phyloP scores from a whole-genome alignment of 139 green algal species.

The Picochlorum sp. region DNA sequence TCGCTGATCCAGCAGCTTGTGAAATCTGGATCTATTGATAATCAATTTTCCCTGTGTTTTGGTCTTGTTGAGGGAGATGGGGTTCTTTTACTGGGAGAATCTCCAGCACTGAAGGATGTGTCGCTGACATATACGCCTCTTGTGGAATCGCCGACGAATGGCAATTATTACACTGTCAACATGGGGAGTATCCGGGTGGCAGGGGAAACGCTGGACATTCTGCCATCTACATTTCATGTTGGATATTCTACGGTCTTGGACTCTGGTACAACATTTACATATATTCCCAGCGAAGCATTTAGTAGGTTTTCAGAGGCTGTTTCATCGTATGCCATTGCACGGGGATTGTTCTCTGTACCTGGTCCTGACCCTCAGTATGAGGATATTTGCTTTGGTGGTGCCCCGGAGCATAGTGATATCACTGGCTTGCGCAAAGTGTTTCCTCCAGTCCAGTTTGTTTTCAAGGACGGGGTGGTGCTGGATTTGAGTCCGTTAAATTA shows the following conservation, averaged over 20 bases:
- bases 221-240: slow-evolving; percentile 22
- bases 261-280: slow-evolving; percentile 93
- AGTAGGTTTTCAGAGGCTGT: slow-evolving; percentile 41
- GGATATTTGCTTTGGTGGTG: slow-evolving; percentile 77
- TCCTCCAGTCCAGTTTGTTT: slow-evolving; percentile 51
- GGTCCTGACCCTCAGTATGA: slow-evolving; percentile 56
- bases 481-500: slow-evolving; percentile 69
- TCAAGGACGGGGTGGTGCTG: slow-evolving; percentile 35
- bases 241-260: slow-evolving; percentile 90
- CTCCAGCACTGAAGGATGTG: background rate
- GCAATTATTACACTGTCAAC: slow-evolving; percentile 74
- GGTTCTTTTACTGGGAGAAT: slow-evolving; percentile 56
- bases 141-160: slow-evolving; percentile 30
- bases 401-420: slow-evolving; percentile 22
- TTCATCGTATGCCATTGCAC: slow-evolving; percentile 7
- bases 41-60: slow-evolving; percentile 85
- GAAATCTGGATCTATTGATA: slow-evolving; percentile 46
- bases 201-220: slow-evolving; percentile 24
- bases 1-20: slow-evolving; percentile 73
- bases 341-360: slow-evolving; percentile 14
- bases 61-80: slow-evolving; percentile 61
- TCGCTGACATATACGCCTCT: slow-evolving; percentile 56
- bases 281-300: slow-evolving; percentile 72
- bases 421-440: slow-evolving; percentile 49
- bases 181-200: slow-evolving; percentile 54